phyloP scores from a whole-genome alignment of 345 rosid genomes.

The Atalantia buxifolia region DNA sequence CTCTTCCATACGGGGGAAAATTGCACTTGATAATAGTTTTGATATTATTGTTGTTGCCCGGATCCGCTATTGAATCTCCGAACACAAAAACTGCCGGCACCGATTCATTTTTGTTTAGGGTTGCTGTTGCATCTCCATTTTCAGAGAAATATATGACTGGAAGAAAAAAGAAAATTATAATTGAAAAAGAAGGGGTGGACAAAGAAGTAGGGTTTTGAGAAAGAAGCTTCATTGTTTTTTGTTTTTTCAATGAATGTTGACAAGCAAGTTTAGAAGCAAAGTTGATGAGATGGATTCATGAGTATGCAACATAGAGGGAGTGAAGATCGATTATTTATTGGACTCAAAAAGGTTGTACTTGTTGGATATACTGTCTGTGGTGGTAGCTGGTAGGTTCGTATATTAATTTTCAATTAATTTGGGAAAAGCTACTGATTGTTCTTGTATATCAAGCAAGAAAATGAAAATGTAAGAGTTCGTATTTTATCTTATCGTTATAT shows the following conservation, averaged over 20 bases:
- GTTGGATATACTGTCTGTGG: background rate
- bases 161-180: background rate
- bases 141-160: background rate
- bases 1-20: slow-evolving; percentile 54
- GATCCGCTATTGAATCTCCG: slow-evolving; percentile 57
- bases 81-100: slow-evolving; percentile 40
- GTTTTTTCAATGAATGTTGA: background rate
- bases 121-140: background rate
- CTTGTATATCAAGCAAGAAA: background rate
- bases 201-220: background rate
- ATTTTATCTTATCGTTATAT: no score
- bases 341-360: background rate
- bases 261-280: background rate
- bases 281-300: background rate
- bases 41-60: slow-evolving; percentile 55
- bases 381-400: slow-evolving; percentile 8
- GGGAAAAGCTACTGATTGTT: background rate
- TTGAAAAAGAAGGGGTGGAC: background rate
- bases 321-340: background rate
- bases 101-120: slow-evolving; percentile 21
- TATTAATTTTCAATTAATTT: background rate
- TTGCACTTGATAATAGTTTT: slow-evolving; percentile 37
- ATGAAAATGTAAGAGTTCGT: background rate
- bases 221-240: background rate
- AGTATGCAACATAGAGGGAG: background rate